Conservation (phyloP, 306 rosid genomes). For the Sicyos edulis region DNA sequence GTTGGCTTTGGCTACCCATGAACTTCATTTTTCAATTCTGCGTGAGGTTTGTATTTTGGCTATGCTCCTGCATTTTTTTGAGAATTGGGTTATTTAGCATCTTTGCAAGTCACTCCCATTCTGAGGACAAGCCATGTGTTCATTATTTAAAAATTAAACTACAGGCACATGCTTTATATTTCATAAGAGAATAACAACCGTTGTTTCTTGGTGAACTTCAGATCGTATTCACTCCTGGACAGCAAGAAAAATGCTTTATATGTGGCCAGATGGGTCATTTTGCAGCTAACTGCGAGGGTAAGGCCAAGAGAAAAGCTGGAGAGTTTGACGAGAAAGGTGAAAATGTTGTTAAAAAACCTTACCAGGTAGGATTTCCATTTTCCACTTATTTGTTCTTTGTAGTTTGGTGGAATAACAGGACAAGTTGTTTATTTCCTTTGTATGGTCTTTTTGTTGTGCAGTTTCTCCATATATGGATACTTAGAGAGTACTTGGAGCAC, state of each 20-base stretch:
- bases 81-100: background rate
- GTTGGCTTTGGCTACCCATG: conserved; percentile 97
- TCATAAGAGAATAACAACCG: background rate
- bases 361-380: conserved; percentile 47
- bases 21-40: conserved; percentile 88
- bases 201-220: conserved; percentile 29
- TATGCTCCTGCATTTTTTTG: background rate
- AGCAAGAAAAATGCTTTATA: conserved; percentile 87
- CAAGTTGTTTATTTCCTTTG: background rate
- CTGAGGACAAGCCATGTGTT: background rate
- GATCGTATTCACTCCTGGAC: conserved; percentile 88
- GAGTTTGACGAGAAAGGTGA: conserved; percentile 86
- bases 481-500: conserved; percentile 84
- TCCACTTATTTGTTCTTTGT: conserved; percentile 7
- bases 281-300: conserved; percentile 84
- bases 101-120: background rate
- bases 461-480: conserved; percentile 93
- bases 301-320: conserved; percentile 75
- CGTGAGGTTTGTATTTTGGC: conserved; percentile 64
- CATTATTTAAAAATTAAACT: background rate
- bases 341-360: conserved; percentile 64
- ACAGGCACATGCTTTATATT: conserved; percentile 5
- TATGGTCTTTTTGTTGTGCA: conserved; percentile 26
- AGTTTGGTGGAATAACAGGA: background rate
- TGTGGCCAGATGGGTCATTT: conserved; percentile 96